A percentile compares a stretch with the other conserved stretches of the same genome.
Conservation (phyloP, 208 protist species). For the Trypanosomatidae sp. region DNA sequence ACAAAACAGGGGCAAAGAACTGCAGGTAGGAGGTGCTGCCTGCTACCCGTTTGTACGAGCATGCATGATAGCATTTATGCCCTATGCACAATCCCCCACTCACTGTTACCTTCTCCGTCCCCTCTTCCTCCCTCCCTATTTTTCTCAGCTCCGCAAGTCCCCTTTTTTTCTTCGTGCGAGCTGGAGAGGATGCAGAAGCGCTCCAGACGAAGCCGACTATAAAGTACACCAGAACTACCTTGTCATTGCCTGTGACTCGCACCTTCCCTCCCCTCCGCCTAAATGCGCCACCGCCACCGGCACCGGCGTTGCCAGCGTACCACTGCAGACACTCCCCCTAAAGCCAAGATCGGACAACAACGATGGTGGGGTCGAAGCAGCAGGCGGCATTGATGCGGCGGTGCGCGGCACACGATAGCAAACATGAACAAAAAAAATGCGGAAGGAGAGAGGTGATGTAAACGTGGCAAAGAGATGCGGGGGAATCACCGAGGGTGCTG, state of each 20-base stretch:
- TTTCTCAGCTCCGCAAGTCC: neutral
- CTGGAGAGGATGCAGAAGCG: slow-evolving; percentile 24
- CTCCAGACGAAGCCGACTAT: slow-evolving; percentile 11
- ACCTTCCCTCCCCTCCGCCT: neutral
- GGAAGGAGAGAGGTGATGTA: neutral
- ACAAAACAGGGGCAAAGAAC: neutral
- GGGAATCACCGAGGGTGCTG: slow-evolving; percentile 13
- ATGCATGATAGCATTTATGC: neutral
- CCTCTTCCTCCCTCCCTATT: neutral
- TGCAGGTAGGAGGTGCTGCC: neutral
- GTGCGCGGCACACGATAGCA: neutral
- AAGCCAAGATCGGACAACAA: neutral
- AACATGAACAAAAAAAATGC: neutral
- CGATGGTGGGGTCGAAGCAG: too few species aligned
- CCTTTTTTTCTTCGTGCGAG: neutral
- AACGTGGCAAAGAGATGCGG: slow-evolving; percentile 18
- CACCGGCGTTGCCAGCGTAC: neutral
- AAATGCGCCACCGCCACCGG: neutral
- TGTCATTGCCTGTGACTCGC: slow-evolving; percentile 21
- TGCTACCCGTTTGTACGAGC: neutral
- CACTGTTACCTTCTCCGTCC: neutral
- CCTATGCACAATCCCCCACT: neutral
- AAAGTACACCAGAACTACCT: slow-evolving; percentile 27
- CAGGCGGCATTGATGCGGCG: neutral
- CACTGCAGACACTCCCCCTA: neutral